Percentiles rank a stretch among this genome's conserved stretches.
Conservation (phyloP, 225 moss, liverwort and hornwort genomes). For the Pseudoscleropodium purum region DNA sequence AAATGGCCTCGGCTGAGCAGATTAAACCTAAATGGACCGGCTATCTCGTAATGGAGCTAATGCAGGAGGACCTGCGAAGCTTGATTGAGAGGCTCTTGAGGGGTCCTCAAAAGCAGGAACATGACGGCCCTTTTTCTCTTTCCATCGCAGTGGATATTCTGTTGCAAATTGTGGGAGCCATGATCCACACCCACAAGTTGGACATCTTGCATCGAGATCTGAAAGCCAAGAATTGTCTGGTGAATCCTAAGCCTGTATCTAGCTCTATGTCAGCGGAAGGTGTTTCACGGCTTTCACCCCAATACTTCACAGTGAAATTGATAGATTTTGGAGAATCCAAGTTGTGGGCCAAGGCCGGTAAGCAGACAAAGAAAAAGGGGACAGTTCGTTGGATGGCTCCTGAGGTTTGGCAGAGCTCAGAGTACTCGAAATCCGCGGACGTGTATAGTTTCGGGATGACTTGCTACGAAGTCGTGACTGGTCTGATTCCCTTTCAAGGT, state of each 20-base stretch:
- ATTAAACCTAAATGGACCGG: not conserved
- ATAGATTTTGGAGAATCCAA: not conserved
- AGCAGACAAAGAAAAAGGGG: not conserved
- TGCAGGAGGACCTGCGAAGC: not conserved
- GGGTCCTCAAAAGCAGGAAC: not conserved
- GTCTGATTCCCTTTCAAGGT: not conserved
- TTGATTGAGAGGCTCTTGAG: not conserved
- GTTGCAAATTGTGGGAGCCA: not conserved
- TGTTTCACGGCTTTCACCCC: not conserved
- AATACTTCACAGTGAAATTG: not conserved
- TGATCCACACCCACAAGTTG: not conserved
- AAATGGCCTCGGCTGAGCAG: not conserved
- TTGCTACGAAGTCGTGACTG: not conserved
- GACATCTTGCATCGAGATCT: not conserved
- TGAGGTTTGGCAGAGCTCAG: not conserved
- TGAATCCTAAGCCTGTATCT: not conserved
- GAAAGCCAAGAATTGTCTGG: not conserved
- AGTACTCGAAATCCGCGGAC: not conserved
- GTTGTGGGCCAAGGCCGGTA: no score
- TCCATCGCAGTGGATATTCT: not conserved
- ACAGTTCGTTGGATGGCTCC: not conserved
- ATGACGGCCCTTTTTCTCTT: not conserved
- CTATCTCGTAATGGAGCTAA: not conserved
- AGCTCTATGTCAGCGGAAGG: no score
- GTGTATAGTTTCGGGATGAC: not conserved